These are phyloP conservation scores for Boletus rubescentipes DNA, from an alignment of 768 basidiomycete genomes.

Conservation along the genomic window DNA sequence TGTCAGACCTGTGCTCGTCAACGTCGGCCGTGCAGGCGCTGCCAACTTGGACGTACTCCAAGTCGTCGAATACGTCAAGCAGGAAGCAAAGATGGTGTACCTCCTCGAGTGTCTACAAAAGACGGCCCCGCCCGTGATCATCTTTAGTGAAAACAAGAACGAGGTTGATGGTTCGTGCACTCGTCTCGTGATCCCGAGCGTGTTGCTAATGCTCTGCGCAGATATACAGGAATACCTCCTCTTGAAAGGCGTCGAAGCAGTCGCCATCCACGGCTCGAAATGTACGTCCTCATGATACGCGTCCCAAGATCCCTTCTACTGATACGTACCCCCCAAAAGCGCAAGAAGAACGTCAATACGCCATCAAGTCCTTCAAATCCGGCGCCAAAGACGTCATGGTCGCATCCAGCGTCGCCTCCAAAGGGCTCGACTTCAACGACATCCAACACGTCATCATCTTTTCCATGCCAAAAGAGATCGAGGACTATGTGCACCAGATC, in stretches of 20 bases:
- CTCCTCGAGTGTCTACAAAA: slow-evolving; percentile 96
- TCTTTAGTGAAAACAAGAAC: slow-evolving; percentile 99
- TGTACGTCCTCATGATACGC: slow-evolving; percentile 45
- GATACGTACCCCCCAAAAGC: slow-evolving; percentile 44
- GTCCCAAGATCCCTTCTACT: neutral
- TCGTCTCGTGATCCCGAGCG: neutral
- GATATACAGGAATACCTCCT: slow-evolving; percentile 98
- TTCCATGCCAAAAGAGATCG: slow-evolving; percentile 99
- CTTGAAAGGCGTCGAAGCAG: slow-evolving; percentile 96
- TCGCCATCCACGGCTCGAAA: slow-evolving; percentile 98
- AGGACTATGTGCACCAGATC: slow-evolving; percentile 99
- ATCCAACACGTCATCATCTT: slow-evolving; percentile 99
- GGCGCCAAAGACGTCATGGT: slow-evolving; percentile 99
- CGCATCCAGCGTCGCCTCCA: slow-evolving; percentile 95
- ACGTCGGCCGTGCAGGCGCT: slow-evolving; percentile 97
- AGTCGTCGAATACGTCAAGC: slow-evolving; percentile 98
- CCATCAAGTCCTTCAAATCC: slow-evolving; percentile 96
- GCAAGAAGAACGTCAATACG: slow-evolving; percentile 98
- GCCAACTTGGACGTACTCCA: slow-evolving; percentile 96
- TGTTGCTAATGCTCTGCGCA: slow-evolving; percentile 31
- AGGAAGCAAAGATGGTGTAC: slow-evolving; percentile 99
- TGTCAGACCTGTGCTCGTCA: slow-evolving; percentile 92
- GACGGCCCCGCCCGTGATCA: slow-evolving; percentile 95
- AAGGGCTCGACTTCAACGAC: slow-evolving; percentile 98
- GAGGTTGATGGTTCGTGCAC: slow-evolving; percentile 88